phyloP scores from a whole-genome alignment of 2,329 filamentous ascomycete species.

The Colletotrichum incanum region DNA sequence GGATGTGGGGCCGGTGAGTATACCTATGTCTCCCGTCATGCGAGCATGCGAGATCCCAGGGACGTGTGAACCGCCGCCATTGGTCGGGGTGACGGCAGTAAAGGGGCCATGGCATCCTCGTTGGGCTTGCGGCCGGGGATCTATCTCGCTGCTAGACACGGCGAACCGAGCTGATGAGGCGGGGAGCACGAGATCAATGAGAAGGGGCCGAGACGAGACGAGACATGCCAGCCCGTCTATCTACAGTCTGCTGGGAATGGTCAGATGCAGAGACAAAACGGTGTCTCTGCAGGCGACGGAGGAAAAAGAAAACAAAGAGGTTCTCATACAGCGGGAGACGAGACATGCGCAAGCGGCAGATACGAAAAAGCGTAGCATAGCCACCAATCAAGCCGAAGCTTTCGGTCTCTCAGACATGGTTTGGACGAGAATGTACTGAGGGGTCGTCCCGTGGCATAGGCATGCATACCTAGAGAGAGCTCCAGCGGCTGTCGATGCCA shows the following conservation, averaged over 20 bases:
- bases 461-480: neutral
- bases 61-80: neutral
- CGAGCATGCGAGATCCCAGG: constrained; percentile 24
- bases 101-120: neutral
- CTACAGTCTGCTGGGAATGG: neutral
- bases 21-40: constrained; percentile 17
- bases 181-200: neutral
- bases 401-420: too few species aligned
- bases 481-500: neutral
- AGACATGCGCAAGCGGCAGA: neutral
- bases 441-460: neutral
- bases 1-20: constrained; percentile 25
- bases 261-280: constrained; percentile 34
- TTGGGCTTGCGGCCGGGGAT: neutral
- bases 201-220: constrained; percentile 6
- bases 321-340: neutral
- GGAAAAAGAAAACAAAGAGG: constrained; percentile 7
- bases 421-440: neutral
- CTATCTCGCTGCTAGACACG: neutral
- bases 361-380: neutral
- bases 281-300: constrained; percentile 4
- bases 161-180: neutral
- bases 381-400: neutral
- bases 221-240: neutral
- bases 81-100: neutral